Evolutionary conservation across 2,329 filamentous ascomycete species (phyloP).

Genomic region (Phoma sp.): DNA sequence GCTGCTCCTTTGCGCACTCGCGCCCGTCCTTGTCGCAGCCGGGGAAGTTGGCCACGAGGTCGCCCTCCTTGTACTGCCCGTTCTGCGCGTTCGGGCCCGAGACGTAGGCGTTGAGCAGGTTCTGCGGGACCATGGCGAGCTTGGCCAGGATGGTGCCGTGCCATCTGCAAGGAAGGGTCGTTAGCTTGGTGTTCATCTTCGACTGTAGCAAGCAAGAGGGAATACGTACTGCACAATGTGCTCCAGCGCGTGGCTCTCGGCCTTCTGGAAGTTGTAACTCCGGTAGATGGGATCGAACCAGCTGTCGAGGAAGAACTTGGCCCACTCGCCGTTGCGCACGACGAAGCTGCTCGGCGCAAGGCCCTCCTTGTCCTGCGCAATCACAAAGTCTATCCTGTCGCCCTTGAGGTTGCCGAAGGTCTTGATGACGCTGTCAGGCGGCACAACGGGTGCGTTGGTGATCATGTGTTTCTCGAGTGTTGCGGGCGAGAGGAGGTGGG

Average conservation of each 20-base stretch:
- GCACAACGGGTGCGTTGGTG: conserved; percentile 83
- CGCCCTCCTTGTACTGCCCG: conserved; percentile 77
- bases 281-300: conserved; percentile 97
- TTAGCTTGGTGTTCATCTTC: conserved; percentile 31
- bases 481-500: conserved; percentile 70
- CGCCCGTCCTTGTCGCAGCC: conserved; percentile 68
- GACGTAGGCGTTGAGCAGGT: conserved; percentile 79
- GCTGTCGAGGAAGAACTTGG: conserved; percentile 87
- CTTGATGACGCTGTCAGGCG: conserved; percentile 95
- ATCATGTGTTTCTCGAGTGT: conserved; percentile 81
- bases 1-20: conserved; percentile 76
- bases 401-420: conserved; percentile 84
- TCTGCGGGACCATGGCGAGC: conserved; percentile 87
- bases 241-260: conserved; percentile 86
- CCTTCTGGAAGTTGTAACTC: conserved; percentile 95
- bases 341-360: conserved; percentile 79
- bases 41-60: conserved; percentile 80
- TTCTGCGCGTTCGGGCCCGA: conserved; percentile 43
- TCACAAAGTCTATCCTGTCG: conserved; percentile 77
- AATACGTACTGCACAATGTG: conserved; percentile 57
- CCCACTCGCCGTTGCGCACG: conserved; percentile 84
- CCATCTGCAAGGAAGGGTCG: conserved; percentile 70
- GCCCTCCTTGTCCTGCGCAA: conserved; percentile 85
- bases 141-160: conserved; percentile 94
- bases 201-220: no score